Base-by-base conservation (phyloP, 768 basidiomycete species). In the Lanmaoa pseudosensibilis region DNA sequence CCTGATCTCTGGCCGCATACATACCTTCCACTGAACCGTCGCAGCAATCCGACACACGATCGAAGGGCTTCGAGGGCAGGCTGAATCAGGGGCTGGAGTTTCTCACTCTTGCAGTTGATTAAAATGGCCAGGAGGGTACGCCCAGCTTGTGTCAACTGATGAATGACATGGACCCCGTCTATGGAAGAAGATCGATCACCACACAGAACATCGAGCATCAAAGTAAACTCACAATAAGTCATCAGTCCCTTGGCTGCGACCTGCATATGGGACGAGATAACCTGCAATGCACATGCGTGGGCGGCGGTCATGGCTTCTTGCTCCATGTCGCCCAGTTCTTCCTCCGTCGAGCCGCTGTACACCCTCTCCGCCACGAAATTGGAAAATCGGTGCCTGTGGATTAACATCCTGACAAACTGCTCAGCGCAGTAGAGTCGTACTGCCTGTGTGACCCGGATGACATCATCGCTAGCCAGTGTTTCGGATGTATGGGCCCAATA, bases 151-250 rank as follows among this genome's bases (percentile, higher is more conserved):
- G 94, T 95, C 56, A 96, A 77, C 70, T 97, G 94, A 68, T 97
- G 94, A 45, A 97, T 96, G 57, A 95, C 93, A 69, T 95, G 93
- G 1, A 96, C 93, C 3, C 94, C 94, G 71, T 94, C 92, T 94
- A 65, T 5, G 30, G 8, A 54, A 47, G 55, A 59, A 52, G 56
- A 57, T 62, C 45, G 54, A 50, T 56, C 50, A 50, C 58, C 52
- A 39, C 34, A 48, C 25, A 38, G 56, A 34, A 59, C 40, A 51
- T 38, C 18, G 38, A 48, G 19, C 5, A 54, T 46, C 40, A 50
- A 55, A 43, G 61, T 37, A 32, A 11, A 80, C 92, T 74, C 64
- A 94, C 92, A 96, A 65, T 94, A 97, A 6, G 94, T 95, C 93
- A 97, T 95, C 64, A 95, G 63, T 57, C 93, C 85, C 76, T 89